Evolutionary conservation across 176 grass and related monocot species (phyloP).

Genomic region (Luzula sylvatica): DNA sequence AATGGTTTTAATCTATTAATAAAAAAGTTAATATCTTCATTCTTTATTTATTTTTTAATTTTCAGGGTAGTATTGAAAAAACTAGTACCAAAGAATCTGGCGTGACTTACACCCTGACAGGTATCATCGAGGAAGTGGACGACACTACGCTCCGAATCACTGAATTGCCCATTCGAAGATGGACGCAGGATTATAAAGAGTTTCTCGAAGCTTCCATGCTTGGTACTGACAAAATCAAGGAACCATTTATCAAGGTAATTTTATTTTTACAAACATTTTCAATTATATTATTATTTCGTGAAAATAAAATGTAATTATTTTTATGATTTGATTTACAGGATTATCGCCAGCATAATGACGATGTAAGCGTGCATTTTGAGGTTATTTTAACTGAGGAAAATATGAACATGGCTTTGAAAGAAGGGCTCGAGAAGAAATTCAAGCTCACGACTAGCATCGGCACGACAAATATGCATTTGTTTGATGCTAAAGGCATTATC

Average conservation of each 20-base stretch:
- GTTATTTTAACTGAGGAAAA: constrained; percentile 45
- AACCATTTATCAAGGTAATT: constrained; percentile 42
- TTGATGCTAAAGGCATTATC: constrained; percentile 63
- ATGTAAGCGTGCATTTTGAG: constrained; percentile 45
- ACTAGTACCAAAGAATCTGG: constrained; percentile 37
- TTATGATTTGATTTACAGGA: constrained; percentile 39
- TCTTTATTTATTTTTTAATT: background rate
- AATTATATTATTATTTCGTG: too few relatives aligned
- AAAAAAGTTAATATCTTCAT: background rate
- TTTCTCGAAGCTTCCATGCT: constrained; percentile 33
- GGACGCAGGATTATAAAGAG: constrained; percentile 51
- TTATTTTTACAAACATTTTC: too few relatives aligned
- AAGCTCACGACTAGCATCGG: constrained; percentile 73
- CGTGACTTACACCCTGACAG: constrained; percentile 36
- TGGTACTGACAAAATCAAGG: constrained; percentile 41
- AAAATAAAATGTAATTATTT: background rate
- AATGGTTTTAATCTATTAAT: too few relatives aligned
- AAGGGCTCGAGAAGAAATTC: constrained; percentile 88
- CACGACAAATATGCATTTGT: constrained; percentile 94
- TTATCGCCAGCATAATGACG: constrained; percentile 36
- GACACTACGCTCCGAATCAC: constrained; percentile 30
- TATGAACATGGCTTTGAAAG: constrained; percentile 56
- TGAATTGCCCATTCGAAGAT: constrained; percentile 35
- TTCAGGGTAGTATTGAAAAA: constrained; percentile 46
- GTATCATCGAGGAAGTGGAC: constrained; percentile 31